A percentile compares a stretch with the other conserved stretches of the same genome.
These are phyloP conservation scores for Sclerotinia minor DNA, from an alignment of 2,329 filamentous ascomycete species.

Conservation along the genomic window DNA sequence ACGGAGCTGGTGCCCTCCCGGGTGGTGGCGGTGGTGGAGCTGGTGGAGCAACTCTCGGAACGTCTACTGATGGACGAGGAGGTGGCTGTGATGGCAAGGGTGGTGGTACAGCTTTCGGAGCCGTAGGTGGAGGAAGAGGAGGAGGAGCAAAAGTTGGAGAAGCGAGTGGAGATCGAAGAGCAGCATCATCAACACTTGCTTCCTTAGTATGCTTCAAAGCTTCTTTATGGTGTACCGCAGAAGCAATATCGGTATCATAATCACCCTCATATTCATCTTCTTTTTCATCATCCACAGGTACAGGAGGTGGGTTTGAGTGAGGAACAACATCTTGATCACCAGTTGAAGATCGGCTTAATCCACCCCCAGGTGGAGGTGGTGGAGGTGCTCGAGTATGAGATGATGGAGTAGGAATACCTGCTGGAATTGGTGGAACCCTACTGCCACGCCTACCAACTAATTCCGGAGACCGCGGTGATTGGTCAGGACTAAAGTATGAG, in stretches of 20 bases:
- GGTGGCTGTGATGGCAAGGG: constrained; percentile 61
- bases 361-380: constrained; percentile 61
- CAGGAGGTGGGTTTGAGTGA: constrained; percentile 48
- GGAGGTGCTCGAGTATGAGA: constrained; percentile 63
- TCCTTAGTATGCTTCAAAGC: constrained; percentile 82
- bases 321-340: constrained; percentile 52
- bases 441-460: constrained; percentile 56
- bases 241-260: constrained; percentile 95
- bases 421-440: constrained; percentile 61
- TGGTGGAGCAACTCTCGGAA: constrained; percentile 65
- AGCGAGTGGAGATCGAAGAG: constrained; percentile 49
- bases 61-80: constrained; percentile 65
- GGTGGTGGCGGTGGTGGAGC: constrained; percentile 53
- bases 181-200: constrained; percentile 70
- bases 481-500: constrained; percentile 44
- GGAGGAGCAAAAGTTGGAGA: constrained; percentile 49
- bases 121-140: constrained; percentile 53
- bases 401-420: constrained; percentile 48
- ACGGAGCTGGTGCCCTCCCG: constrained; percentile 43
- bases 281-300: constrained; percentile 70
- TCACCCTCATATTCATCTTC: constrained; percentile 95
- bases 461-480: constrained; percentile 41
- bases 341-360: constrained; percentile 59
- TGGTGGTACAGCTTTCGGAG: constrained; percentile 62
- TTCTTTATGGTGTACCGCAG: constrained; percentile 91